Conservation (phyloP, 169 alveolate species). For the Eimeria mitis region DNA sequence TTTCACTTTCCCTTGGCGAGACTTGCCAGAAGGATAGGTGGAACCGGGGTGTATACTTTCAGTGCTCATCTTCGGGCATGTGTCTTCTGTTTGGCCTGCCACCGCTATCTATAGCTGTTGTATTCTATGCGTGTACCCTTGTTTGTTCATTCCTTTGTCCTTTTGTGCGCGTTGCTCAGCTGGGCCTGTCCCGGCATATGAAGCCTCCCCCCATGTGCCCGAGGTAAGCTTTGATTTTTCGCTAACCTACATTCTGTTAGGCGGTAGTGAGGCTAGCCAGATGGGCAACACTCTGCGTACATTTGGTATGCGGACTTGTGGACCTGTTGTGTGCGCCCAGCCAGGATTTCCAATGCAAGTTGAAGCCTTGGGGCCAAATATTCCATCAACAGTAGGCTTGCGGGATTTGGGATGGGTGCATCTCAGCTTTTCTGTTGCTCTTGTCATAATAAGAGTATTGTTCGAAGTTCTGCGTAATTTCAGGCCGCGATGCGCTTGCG, state of each 20-base stretch:
- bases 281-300: background rate
- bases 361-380: background rate
- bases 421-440: background rate
- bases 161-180: background rate
- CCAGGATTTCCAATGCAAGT: constrained; percentile 50
- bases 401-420: background rate
- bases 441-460: background rate
- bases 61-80: background rate
- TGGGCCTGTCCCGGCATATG: constrained; percentile 26
- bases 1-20: background rate
- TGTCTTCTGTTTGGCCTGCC: background rate
- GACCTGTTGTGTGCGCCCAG: constrained; percentile 11
- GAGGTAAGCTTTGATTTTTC: constrained; percentile 4
- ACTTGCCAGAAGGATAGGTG: background rate
- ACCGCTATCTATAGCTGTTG: background rate
- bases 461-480: background rate
- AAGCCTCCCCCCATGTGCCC: constrained; percentile 32
- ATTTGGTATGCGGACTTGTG: background rate
- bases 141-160: background rate
- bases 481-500: background rate
- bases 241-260: background rate
- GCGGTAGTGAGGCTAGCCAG: background rate
- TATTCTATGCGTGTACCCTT: background rate
- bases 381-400: background rate
- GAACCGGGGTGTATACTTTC: background rate